A percentile compares a stretch with the other conserved stretches of the same genome.
These are phyloP conservation scores for Pseudohalonectria lignicola DNA, from an alignment of 2,329 filamentous ascomycete species.

Conservation along the genomic window DNA sequence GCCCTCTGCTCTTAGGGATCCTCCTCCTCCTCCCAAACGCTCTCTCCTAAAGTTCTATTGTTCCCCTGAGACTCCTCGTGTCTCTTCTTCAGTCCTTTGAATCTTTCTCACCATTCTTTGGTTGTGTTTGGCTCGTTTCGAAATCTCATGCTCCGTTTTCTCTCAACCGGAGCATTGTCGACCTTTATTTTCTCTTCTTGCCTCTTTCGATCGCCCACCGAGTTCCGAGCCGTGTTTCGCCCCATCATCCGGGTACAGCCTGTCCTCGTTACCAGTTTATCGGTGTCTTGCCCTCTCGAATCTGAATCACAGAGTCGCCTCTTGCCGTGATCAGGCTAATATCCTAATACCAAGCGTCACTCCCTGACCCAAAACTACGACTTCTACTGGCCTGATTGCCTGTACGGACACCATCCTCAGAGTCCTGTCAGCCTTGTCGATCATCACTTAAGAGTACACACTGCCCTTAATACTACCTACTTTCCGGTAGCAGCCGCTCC, in stretches of 20 bases:
- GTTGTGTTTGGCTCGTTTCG: not conserved
- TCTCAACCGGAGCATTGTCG: not conserved
- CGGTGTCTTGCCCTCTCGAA: not conserved
- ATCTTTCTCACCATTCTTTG: not conserved
- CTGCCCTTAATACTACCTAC: not conserved
- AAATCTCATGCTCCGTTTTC: too few relatives aligned
- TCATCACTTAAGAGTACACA: not conserved
- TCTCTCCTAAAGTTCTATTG: too few relatives aligned
- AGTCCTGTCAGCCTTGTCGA: not conserved
- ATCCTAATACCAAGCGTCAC: not conserved
- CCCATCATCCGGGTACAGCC: not conserved
- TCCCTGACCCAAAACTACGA: not conserved
- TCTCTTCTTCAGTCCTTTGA: not conserved
- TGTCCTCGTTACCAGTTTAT: not conserved
- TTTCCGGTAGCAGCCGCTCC: not conserved
- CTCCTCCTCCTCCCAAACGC: too few relatives aligned
- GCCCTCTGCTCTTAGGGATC: too few relatives aligned
- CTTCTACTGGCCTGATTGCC: not conserved
- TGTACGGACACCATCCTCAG: too few relatives aligned
- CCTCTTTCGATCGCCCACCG: not conserved
- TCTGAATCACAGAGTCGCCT: constrained; percentile 1
- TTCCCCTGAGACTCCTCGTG: not conserved
- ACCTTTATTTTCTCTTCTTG: not conserved
- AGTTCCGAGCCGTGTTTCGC: constrained; percentile 3
- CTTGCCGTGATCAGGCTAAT: constrained; percentile 2